Conservation (phyloP, 2,329 filamentous ascomycete genomes). For the Diplodia seriata region DNA sequence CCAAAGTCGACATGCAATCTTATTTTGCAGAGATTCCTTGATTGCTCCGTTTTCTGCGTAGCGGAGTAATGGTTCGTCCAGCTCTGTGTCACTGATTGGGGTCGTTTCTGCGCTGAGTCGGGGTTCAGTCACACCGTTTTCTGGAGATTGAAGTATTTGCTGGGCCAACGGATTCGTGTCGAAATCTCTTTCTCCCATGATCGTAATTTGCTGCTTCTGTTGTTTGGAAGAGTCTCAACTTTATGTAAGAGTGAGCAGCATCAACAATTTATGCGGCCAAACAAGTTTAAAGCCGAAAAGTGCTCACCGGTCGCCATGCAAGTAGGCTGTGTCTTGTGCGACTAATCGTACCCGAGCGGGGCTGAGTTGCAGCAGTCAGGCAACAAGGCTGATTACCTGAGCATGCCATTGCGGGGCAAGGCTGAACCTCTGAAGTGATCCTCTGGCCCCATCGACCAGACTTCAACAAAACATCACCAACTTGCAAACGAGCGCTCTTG, state of each 20-base stretch:
- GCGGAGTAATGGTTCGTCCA: background rate
- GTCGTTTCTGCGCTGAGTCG: background rate
- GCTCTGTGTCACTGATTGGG: background rate
- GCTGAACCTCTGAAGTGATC: background rate
- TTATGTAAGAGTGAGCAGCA: too few relatives aligned
- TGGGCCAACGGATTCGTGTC: too few relatives aligned
- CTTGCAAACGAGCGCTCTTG: too few relatives aligned
- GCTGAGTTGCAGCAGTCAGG: background rate
- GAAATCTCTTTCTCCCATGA: too few relatives aligned
- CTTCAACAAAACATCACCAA: too few relatives aligned
- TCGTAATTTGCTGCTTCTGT: too few relatives aligned
- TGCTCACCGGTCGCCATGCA: slow-evolving; percentile 7
- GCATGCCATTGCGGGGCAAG: background rate
- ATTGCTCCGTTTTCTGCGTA: background rate
- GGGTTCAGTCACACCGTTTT: too few relatives aligned
- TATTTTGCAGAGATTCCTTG: background rate
- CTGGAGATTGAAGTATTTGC: too few relatives aligned
- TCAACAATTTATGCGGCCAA: too few relatives aligned
- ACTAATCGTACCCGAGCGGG: background rate
- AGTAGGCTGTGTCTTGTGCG: background rate
- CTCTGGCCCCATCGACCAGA: background rate
- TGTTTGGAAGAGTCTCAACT: too few relatives aligned
- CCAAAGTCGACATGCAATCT: background rate
- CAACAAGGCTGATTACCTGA: background rate
- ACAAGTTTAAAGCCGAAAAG: background rate